These are phyloP conservation scores for Anthracocystis setariae DNA, from an alignment of 1,284 basidiomycete species.

Conservation along the genomic window DNA sequence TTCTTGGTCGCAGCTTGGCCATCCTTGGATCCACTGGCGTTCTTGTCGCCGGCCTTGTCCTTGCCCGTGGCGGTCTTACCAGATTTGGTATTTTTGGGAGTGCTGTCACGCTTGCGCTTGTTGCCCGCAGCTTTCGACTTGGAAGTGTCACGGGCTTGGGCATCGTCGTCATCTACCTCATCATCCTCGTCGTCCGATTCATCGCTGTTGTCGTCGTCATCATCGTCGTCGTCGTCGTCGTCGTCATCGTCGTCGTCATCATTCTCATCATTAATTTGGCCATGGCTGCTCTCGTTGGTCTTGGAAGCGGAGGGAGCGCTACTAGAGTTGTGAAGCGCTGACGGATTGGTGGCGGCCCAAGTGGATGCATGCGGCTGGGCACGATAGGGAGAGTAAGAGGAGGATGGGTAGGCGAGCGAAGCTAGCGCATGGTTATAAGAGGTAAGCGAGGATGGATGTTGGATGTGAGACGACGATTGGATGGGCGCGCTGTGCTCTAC, in stretches of 20 bases:
- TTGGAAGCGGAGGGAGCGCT: constrained; percentile 32
- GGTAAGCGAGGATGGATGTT: constrained; percentile 41
- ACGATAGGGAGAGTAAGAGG: constrained; percentile 41
- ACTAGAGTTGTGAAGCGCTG: constrained; percentile 26
- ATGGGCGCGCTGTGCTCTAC: constrained; percentile 33
- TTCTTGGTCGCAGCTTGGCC: constrained; percentile 46
- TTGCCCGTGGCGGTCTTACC: constrained; percentile 20
- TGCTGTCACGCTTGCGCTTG: constrained; percentile 47
- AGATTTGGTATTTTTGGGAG: constrained; percentile 25
- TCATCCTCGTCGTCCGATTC: constrained; percentile 40
- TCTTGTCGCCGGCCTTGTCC: constrained; percentile 18
- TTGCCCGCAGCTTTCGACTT: constrained; percentile 19
- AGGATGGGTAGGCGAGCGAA: constrained; percentile 43
- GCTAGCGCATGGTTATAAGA: constrained; percentile 45
- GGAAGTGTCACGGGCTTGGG: constrained; percentile 25
- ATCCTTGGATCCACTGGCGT: constrained; percentile 13
- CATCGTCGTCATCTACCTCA: constrained; percentile 38
- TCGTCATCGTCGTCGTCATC: constrained; percentile 36
- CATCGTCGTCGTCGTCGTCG: constrained; percentile 26
- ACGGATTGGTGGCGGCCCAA: constrained; percentile 37
- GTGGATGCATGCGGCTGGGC: constrained; percentile 17
- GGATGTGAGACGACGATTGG: constrained; percentile 36
- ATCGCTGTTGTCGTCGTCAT: constrained; percentile 34
- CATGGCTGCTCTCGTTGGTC: constrained; percentile 25
- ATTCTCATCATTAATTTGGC: constrained; percentile 21